These are phyloP conservation scores for Colletotrichum siamense DNA, from an alignment of 2,329 filamentous ascomycete genomes.

Conservation along the genomic window DNA sequence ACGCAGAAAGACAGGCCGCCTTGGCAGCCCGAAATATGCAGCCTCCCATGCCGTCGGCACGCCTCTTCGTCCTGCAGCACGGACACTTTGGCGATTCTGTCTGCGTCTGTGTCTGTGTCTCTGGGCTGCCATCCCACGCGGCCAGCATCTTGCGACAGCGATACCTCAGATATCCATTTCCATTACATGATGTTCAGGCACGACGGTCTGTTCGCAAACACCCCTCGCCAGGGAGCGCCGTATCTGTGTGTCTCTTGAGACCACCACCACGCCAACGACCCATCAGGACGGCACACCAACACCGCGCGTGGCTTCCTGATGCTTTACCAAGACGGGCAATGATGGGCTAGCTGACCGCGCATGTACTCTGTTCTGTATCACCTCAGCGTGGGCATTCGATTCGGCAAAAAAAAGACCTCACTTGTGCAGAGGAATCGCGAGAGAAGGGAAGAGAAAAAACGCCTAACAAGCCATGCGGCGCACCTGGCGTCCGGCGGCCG, in stretches of 20 bases:
- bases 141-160: neutral
- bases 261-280: neutral
- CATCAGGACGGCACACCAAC: neutral
- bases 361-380: neutral
- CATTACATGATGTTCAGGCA: neutral
- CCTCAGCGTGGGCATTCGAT: neutral
- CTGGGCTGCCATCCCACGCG: neutral
- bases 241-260: neutral
- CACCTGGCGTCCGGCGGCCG: neutral
- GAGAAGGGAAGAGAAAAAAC: neutral
- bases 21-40: neutral
- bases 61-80: neutral
- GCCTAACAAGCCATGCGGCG: neutral
- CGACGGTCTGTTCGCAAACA: neutral
- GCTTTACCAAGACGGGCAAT: neutral
- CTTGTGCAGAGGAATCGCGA: neutral
- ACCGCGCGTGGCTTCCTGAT: neutral
- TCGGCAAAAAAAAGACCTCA: neutral
- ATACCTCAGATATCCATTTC: neutral
- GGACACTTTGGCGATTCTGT: neutral
- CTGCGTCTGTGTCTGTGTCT: neutral
- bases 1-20: neutral
- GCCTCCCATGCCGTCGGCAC: neutral
- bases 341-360: conserved; percentile 7
- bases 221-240: neutral